Base-by-base conservation (phyloP, 192 early-diverging fungal species). In the Tieghemiomyces parasiticus region DNA sequence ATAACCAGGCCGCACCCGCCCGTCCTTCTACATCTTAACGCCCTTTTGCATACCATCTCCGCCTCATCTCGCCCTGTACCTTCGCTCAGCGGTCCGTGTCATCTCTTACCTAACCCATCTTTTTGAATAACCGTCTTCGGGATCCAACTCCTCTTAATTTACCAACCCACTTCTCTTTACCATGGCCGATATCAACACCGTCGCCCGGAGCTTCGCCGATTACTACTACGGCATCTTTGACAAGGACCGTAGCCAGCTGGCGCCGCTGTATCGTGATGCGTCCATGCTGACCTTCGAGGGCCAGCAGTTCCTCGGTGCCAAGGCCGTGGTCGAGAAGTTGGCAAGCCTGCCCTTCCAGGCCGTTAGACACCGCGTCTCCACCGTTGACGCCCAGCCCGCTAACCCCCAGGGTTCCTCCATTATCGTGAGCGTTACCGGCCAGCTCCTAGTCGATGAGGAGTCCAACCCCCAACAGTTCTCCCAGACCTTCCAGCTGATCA, bases 211-310 rank as follows among this genome's bases (percentile, higher is more conserved):
- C 67, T 95, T 97, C 73, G 73, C 75, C 54, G 74, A 84, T 2
- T 97, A 67, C 68, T 97, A 97, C 80, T 97, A 97, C 74, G 50
- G 76, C 56, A 79, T 81, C 16, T 97, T 97, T 70, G 91, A 91
- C 68, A 19, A 61, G 28, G 74, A 87, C 72, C 82, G 92, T 54
- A 55, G 60, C 3, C 61, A 62, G 0, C 77, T 97, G 38, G 68
- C 61, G 16, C 61, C 78, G 34, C 81, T 72, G 55, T 71, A 95
- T 91, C 72, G 82, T 50, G 79, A 79, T 19, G 56, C 64, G 60
- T 94, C 92, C 38, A 89, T 90, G 88, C 62, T 97, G 65, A 79
- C 83, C 32, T 97, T 89, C 68, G 92, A 97, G 74, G 87, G 85
- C 53, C 59, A 67, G 38, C 78, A 75, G 60, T 66, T 80, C 58